Percentiles rank a stretch among this genome's conserved stretches.
phyloP scores from a whole-genome alignment of 2,329 filamentous ascomycete genomes.

The Beauveria medogensis region DNA sequence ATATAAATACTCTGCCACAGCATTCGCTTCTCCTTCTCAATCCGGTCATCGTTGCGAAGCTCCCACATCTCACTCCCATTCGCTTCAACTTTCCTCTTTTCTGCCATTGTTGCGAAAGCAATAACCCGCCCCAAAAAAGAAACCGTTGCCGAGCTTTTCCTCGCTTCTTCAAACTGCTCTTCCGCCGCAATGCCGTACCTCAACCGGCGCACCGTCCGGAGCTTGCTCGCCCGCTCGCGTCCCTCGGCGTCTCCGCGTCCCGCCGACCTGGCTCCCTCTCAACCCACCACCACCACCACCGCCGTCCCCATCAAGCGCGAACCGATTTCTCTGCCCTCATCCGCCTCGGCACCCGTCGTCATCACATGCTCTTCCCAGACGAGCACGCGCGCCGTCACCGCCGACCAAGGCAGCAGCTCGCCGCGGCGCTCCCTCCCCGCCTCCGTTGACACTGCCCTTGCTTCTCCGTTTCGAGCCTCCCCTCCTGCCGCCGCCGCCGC shows the following conservation, averaged over 20 bases:
- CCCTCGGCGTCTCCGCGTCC: neutral
- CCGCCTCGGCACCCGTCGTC: neutral
- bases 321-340: neutral
- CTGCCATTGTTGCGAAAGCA: neutral
- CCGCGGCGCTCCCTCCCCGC: neutral
- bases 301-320: neutral
- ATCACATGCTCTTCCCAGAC: neutral
- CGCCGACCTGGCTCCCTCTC: no score
- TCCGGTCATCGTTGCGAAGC: neutral
- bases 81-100: neutral
- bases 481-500: neutral
- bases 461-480: no score
- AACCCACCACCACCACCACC: no score
- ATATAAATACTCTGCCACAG: neutral
- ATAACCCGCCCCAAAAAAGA: neutral
- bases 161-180: neutral
- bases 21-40: neutral
- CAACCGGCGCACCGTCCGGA: conserved; percentile 2
- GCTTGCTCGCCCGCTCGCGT: neutral
- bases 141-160: neutral
- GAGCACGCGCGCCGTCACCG: neutral
- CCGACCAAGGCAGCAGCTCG: neutral
- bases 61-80: neutral
- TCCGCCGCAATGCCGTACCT: conserved; percentile 1
- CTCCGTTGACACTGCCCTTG: neutral